Evolutionary conservation across 1,284 basidiomycete species (phyloP).

Genomic region (Sporisorium reilianum): DNA sequence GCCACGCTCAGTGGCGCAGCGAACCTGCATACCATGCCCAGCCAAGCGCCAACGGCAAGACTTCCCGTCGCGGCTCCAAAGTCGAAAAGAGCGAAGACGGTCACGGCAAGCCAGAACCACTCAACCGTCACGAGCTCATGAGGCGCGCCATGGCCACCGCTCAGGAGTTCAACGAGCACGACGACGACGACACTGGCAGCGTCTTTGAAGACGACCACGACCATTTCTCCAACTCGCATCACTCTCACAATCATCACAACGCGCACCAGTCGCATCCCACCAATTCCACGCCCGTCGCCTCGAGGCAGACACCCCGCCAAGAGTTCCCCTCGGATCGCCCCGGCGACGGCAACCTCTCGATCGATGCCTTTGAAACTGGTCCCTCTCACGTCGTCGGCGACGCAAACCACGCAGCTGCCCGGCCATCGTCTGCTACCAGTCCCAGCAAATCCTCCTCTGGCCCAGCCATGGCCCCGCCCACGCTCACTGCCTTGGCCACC

Average conservation of each 20-base stretch:
- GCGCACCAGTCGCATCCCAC: slow-evolving; percentile 5
- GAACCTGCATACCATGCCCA: slow-evolving; percentile 19
- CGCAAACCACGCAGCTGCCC: not conserved
- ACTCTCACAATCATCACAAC: slow-evolving; percentile 21
- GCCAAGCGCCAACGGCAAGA: slow-evolving; percentile 15
- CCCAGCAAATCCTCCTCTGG: not conserved
- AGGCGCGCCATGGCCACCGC: slow-evolving; percentile 62
- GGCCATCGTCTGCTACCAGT: slow-evolving; percentile 3
- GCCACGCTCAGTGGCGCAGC: slow-evolving; percentile 24
- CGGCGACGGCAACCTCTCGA: slow-evolving; percentile 57
- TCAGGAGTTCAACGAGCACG: slow-evolving; percentile 26
- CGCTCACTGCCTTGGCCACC: slow-evolving; percentile 35
- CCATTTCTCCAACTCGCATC: slow-evolving; percentile 41
- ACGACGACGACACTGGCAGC: slow-evolving; percentile 35
- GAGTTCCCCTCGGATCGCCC: slow-evolving; percentile 30
- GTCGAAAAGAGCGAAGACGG: slow-evolving; percentile 47
- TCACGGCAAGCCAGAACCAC: slow-evolving; percentile 41
- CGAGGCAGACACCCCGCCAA: slow-evolving; percentile 18
- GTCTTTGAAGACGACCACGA: slow-evolving; percentile 42
- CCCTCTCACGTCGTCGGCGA: slow-evolving; percentile 16
- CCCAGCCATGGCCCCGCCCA: slow-evolving; percentile 12
- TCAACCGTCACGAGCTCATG: slow-evolving; percentile 63
- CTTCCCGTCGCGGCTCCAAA: slow-evolving; percentile 40
- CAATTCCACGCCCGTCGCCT: slow-evolving; percentile 36
- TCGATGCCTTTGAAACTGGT: slow-evolving; percentile 45